phyloP scores from a whole-genome alignment of 1,284 basidiomycete species.

The Athelia psychrophila region DNA sequence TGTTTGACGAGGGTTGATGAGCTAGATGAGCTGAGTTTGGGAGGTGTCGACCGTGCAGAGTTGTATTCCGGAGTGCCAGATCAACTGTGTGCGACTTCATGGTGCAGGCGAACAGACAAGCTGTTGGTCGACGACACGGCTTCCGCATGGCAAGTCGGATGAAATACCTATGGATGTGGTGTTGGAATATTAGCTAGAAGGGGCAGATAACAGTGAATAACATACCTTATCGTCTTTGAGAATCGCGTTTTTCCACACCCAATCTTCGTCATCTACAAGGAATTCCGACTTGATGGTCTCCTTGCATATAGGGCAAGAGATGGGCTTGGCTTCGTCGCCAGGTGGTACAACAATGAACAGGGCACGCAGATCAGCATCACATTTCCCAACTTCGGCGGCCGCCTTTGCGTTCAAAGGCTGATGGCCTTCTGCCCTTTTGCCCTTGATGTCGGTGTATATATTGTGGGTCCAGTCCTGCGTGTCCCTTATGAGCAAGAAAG shows the following conservation, averaged over 20 bases:
- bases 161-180: slow-evolving; percentile 69
- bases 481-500: too few relatives aligned
- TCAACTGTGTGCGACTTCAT: slow-evolving; percentile 49
- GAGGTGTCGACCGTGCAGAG: slow-evolving; percentile 41
- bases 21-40: slow-evolving; percentile 23
- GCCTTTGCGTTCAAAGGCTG: too few relatives aligned
- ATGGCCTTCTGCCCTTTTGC: slow-evolving; percentile 62
- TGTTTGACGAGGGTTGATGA: slow-evolving; percentile 44
- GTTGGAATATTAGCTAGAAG: background rate
- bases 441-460: slow-evolving; percentile 52
- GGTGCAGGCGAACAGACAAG: slow-evolving; percentile 65
- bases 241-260: slow-evolving; percentile 95
- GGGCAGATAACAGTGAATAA: slow-evolving; percentile 15
- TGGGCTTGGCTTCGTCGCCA: slow-evolving; percentile 75
- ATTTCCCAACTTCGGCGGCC: slow-evolving; percentile 69
- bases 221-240: slow-evolving; percentile 79
- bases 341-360: slow-evolving; percentile 87
- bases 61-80: slow-evolving; percentile 70
- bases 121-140: slow-evolving; percentile 56
- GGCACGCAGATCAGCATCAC: slow-evolving; percentile 71
- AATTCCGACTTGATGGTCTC: slow-evolving; percentile 92
- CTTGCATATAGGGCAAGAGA: slow-evolving; percentile 96
- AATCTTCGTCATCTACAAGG: slow-evolving; percentile 96
- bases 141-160: slow-evolving; percentile 91
- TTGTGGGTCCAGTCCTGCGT: slow-evolving; percentile 93